Evolutionary conservation across 2,329 filamentous ascomycete species (phyloP), one percentile per base, ranked within the genome.

Genomic region (Aspergillus vadensis): DNA sequence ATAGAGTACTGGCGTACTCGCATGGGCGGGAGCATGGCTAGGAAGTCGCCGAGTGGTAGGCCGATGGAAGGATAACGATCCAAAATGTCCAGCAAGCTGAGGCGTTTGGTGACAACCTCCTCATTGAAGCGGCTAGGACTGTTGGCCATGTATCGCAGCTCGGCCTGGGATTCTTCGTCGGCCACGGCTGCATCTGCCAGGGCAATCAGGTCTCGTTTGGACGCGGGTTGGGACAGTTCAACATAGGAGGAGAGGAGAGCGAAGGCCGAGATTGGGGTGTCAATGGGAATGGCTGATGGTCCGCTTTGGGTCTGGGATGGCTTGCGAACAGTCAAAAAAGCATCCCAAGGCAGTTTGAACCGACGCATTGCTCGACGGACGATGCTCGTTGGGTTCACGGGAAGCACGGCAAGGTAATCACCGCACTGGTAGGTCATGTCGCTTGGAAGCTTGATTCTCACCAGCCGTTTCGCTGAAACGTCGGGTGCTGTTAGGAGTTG

Each of bases 1-100:
- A 93, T 91, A 32, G 87, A 91, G 79, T 92, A 92, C 73, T 91
- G 88, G n/a, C 90, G 84, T 41, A 91, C 82, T 27, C 90, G 86
- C 87, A 95, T 91, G 0, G 90, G 88, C 1, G 89, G 89, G 0
- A 92, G 83, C 81, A 92, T 88, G 36, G 82, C 81, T 7, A 95
- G 80, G 77, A 90, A 94, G 17, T 85, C 77, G 3, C 83, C 83
- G 23, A 95, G 82, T 0, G 89, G 82, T 0, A 94, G 74, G 2
- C 83, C 76, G 32, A 90, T 79, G 0, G 80, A 75, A 0, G 84
- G 80, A 70, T 87, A 88, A 10, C 82, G 80, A 69, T 91, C 87
- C 1, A 94, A 81, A 1, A 94, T 79, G 62, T 92, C 88, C 6
- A 94, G 80, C 0, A 70, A 65, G 41, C 72, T 74, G 19, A 87